Evolutionary conservation across 805 yeast genomes (phyloP).

Genomic region (Zygotorulaspora sp.): DNA sequence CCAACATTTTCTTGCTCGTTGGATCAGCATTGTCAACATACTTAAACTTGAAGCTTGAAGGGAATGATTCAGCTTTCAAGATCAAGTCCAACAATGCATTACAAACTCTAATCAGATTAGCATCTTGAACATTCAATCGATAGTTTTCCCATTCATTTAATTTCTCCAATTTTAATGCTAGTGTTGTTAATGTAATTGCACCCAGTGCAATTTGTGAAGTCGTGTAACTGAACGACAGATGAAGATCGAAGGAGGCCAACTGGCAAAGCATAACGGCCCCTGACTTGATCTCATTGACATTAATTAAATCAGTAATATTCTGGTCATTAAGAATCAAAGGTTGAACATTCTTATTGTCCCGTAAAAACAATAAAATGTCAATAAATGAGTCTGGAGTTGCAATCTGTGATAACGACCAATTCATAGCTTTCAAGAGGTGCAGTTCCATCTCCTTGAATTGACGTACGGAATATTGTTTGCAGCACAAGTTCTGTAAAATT

Average conservation of each 20-base stretch:
- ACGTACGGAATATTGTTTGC: slow-evolving; percentile 51
- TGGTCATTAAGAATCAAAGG: slow-evolving; percentile 12
- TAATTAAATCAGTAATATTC: slow-evolving; percentile 20
- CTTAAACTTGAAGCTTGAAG: slow-evolving; percentile 34
- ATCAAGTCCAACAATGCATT: slow-evolving; percentile 22
- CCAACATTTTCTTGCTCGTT: slow-evolving; percentile 15
- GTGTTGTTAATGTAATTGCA: slow-evolving; percentile 43
- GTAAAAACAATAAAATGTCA: slow-evolving; percentile 45
- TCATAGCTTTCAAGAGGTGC: slow-evolving; percentile 55
- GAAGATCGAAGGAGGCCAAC: slow-evolving; percentile 57
- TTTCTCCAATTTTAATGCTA: slow-evolving; percentile 39
- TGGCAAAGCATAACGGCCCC: slow-evolving; percentile 64
- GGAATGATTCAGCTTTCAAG: slow-evolving; percentile 19
- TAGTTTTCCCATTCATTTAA: slow-evolving; percentile 20
- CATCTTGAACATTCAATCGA: slow-evolving; percentile 24
- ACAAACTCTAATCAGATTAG: slow-evolving; percentile 24
- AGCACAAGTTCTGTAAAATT: slow-evolving; percentile 51
- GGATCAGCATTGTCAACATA: slow-evolving; percentile 19
- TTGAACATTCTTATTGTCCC: slow-evolving; percentile 13
- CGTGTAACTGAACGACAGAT: slow-evolving; percentile 48
- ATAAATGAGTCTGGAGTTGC: slow-evolving; percentile 62
- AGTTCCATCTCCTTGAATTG: slow-evolving; percentile 65
- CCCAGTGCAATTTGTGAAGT: slow-evolving; percentile 48
- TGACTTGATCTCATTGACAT: slow-evolving; percentile 45
- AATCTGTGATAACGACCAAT: slow-evolving; percentile 55